Percentiles rank a stretch among this genome's conserved stretches.
Evolutionary conservation across 495 filamentous ascomycete species (phyloP).

Genomic region (Hyaloscypha bicolor): DNA sequence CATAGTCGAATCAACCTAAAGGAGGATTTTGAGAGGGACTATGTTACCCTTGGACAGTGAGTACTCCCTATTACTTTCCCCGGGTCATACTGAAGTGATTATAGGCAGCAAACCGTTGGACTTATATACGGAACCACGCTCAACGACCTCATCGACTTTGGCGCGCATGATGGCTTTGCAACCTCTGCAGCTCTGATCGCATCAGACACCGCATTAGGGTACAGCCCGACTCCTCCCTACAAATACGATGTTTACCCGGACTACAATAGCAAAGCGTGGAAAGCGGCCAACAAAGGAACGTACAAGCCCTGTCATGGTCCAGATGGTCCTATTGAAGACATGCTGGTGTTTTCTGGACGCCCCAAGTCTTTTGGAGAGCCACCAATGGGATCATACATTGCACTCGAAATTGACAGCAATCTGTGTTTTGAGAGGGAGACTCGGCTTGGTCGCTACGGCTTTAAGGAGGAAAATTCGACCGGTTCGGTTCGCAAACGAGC

Average conservation of each 20-base stretch:
- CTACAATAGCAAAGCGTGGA: constrained; percentile 39
- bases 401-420: constrained; percentile 73
- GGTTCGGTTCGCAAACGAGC: constrained; percentile 36
- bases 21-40: constrained; percentile 44
- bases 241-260: constrained; percentile 53
- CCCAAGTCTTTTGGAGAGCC: constrained; percentile 74
- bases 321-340: constrained; percentile 12
- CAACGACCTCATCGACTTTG: constrained; percentile 34
- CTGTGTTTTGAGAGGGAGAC: constrained; percentile 93
- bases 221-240: constrained; percentile 35
- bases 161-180: constrained; percentile 21
- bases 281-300: constrained; percentile 14
- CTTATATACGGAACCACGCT: constrained; percentile 52
- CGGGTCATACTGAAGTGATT: neutral
- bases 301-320: constrained; percentile 34
- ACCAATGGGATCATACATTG: constrained; percentile 73
- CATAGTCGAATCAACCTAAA: neutral
- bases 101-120: constrained; percentile 34
- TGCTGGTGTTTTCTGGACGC: constrained; percentile 57
- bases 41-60: constrained; percentile 42
- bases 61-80: constrained; percentile 8
- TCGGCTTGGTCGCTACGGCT: constrained; percentile 79
- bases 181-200: constrained; percentile 32
- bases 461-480: constrained; percentile 43
- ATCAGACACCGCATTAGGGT: constrained; percentile 23